Evolutionary conservation across 2,329 filamentous ascomycete species (phyloP).

Genomic region (Penicillium italicum): DNA sequence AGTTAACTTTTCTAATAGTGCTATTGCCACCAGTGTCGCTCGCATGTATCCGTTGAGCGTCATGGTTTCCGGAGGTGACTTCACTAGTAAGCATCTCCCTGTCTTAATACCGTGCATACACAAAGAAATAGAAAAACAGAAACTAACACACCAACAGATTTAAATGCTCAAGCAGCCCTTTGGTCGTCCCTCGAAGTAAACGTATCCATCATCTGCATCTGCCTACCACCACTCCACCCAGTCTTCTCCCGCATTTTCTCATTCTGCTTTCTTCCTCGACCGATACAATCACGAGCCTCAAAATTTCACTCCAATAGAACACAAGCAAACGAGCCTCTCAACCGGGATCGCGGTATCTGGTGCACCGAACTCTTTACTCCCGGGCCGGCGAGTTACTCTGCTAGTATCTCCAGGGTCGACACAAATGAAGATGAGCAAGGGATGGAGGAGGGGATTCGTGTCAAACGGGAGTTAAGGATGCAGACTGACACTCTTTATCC

Average conservation of each 20-base stretch:
- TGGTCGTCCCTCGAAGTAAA: slow-evolving; percentile 34
- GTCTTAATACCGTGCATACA: too few species aligned
- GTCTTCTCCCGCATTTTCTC: slow-evolving; percentile 27
- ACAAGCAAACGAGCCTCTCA: slow-evolving; percentile 4
- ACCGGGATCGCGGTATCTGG: slow-evolving; percentile 12
- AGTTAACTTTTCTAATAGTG: slow-evolving; percentile 14
- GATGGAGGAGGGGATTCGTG: slow-evolving; percentile 25
- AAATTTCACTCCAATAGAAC: slow-evolving; percentile 11
- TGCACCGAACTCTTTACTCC: slow-evolving; percentile 19
- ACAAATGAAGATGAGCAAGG: slow-evolving; percentile 10
- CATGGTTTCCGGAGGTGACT: slow-evolving; percentile 16
- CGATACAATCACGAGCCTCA: slow-evolving; percentile 13
- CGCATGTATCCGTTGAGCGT: slow-evolving; percentile 21
- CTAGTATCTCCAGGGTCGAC: slow-evolving; percentile 26
- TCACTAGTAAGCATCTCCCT: slow-evolving; percentile 17
- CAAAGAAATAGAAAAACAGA: background rate
- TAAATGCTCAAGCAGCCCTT: slow-evolving; percentile 24
- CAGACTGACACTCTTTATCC: slow-evolving; percentile 15
- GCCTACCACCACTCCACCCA: slow-evolving; percentile 28
- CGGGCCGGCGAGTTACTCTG: slow-evolving; percentile 19
- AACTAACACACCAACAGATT: slow-evolving; percentile 11
- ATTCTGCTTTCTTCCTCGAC: slow-evolving; percentile 18
- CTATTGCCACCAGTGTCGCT: slow-evolving; percentile 28
- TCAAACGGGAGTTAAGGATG: slow-evolving; percentile 28
- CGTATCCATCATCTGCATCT: slow-evolving; percentile 33